Conservation (phyloP, 78 protist genomes). For the Chrysochromulina parva region DNA sequence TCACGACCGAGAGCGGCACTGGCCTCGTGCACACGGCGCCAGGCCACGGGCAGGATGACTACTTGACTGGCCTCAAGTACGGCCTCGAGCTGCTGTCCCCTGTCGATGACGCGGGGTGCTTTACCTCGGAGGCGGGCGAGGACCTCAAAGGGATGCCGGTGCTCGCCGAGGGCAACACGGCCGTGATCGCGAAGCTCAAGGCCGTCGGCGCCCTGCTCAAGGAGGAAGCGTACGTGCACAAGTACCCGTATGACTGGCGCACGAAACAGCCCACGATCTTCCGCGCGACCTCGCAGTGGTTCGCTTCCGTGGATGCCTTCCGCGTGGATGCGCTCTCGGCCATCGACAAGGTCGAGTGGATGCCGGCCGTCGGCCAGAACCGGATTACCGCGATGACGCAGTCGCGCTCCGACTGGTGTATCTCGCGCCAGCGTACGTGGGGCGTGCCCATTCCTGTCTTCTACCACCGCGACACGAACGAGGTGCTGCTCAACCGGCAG, state of each 20-base stretch:
- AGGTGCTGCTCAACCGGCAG: background rate
- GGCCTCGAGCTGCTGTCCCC: slow-evolving; percentile 43
- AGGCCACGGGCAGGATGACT: slow-evolving; percentile 87
- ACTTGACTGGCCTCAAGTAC: slow-evolving; percentile 43
- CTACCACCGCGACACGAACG: slow-evolving; percentile 52
- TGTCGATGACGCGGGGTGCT: slow-evolving; percentile 42
- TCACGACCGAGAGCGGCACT: slow-evolving; percentile 82
- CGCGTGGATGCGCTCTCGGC: slow-evolving; percentile 18
- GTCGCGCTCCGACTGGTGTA: slow-evolving; percentile 87
- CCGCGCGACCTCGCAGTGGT: slow-evolving; percentile 58
- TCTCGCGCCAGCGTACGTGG: slow-evolving; percentile 90
- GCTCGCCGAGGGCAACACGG: slow-evolving; percentile 64
- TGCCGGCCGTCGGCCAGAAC: slow-evolving; percentile 29
- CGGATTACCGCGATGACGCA: slow-evolving; percentile 64
- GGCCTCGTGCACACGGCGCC: slow-evolving; percentile 96
- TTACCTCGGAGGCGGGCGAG: slow-evolving; percentile 39
- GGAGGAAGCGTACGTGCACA: slow-evolving; percentile 72
- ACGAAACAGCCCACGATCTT: slow-evolving; percentile 88
- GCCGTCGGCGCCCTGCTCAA: background rate
- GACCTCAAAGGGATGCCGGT: slow-evolving; percentile 64
- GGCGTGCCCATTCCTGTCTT: slow-evolving; percentile 96
- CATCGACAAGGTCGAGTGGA: slow-evolving; percentile 13
- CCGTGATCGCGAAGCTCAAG: slow-evolving; percentile 45
- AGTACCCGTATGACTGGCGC: slow-evolving; percentile 95
- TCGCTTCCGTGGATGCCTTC: slow-evolving; percentile 48